Conservation (phyloP, 2,329 filamentous ascomycete species). For the Akanthomyces dipterigenus region DNA sequence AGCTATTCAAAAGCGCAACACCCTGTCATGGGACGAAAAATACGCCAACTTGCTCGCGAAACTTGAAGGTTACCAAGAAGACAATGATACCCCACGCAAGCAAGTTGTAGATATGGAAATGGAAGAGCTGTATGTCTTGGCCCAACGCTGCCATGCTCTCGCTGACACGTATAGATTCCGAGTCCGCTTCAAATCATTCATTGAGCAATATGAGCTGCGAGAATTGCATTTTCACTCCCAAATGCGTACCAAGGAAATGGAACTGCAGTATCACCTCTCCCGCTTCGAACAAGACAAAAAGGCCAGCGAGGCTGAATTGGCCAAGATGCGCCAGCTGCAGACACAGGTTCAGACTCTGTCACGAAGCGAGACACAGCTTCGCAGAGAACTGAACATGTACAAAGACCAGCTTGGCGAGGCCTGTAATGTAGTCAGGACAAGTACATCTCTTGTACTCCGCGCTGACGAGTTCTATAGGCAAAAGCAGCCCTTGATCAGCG, state of each 20-base stretch:
- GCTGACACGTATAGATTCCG: conserved; percentile 56
- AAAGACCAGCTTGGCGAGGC: conserved; percentile 99
- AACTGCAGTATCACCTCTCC: conserved; percentile 86
- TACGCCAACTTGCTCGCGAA: conserved; percentile 75
- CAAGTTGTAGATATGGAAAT: conserved; percentile 78
- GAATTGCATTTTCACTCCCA: conserved; percentile 91
- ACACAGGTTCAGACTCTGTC: conserved; percentile 91
- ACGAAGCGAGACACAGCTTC: conserved; percentile 87
- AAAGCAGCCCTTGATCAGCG: conserved; percentile 8
- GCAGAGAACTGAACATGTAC: conserved; percentile 95
- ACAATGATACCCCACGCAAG: conserved; percentile 76
- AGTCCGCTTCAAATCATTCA: conserved; percentile 83
- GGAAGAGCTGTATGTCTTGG: conserved; percentile 69
- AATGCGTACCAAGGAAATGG: conserved; percentile 89
- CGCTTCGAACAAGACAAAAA: conserved; percentile 88
- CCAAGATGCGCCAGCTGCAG: conserved; percentile 77
- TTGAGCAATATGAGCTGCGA: conserved; percentile 93
- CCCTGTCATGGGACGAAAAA: conserved; percentile 77
- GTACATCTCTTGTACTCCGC: too few relatives aligned
- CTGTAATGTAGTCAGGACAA: conserved; percentile 21
- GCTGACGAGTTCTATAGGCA: conserved; percentile 18
- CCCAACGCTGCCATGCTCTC: background rate
- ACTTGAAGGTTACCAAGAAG: conserved; percentile 80
- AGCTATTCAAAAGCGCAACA: conserved; percentile 76
- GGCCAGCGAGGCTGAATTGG: conserved; percentile 72